A percentile compares a stretch with the other conserved stretches of the same genome.
Evolutionary conservation across 257 asterid species (phyloP).

Genomic region (Gentiana macrophylla): DNA sequence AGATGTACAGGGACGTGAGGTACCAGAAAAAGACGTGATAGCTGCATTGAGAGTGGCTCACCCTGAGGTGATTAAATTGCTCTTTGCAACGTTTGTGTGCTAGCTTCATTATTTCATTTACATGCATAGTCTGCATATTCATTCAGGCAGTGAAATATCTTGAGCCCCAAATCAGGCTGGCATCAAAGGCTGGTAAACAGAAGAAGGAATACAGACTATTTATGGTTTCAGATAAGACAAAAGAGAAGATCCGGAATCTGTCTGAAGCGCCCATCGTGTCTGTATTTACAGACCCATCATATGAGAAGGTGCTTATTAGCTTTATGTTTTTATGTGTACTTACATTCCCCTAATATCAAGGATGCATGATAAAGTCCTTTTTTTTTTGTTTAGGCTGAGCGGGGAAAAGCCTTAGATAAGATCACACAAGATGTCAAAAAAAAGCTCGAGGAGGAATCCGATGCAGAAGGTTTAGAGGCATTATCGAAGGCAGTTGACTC

Average conservation of each 20-base stretch:
- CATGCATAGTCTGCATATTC: conserved; percentile 24
- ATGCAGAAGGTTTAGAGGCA: conserved; percentile 71
- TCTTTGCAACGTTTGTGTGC: conserved; percentile 4
- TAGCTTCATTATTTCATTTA: conserved; percentile 1
- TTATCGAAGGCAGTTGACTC: conserved; percentile 77
- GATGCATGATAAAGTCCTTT: not conserved
- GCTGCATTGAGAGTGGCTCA: conserved; percentile 93
- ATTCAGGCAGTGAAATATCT: conserved; percentile 81
- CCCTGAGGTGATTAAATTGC: conserved; percentile 57
- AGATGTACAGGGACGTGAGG: conserved; percentile 87
- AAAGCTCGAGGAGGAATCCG: conserved; percentile 66
- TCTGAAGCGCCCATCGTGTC: conserved; percentile 78
- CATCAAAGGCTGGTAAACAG: conserved; percentile 81
- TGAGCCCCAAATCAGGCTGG: conserved; percentile 87
- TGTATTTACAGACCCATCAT: conserved; percentile 85
- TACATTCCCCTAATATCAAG: not conserved
- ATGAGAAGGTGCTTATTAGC: conserved; percentile 64
- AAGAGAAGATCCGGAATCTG: conserved; percentile 70
- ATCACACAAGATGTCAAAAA: conserved; percentile 62
- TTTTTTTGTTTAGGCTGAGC: conserved; percentile 52
- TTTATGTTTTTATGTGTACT: not conserved
- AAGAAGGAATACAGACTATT: conserved; percentile 70
- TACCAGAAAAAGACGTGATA: conserved; percentile 79
- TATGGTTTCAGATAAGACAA: conserved; percentile 55
- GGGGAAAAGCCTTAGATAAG: conserved; percentile 93